Evolutionary conservation across 2,329 filamentous ascomycete genomes (phyloP).

Genomic region (Fusarium floridanum): DNA sequence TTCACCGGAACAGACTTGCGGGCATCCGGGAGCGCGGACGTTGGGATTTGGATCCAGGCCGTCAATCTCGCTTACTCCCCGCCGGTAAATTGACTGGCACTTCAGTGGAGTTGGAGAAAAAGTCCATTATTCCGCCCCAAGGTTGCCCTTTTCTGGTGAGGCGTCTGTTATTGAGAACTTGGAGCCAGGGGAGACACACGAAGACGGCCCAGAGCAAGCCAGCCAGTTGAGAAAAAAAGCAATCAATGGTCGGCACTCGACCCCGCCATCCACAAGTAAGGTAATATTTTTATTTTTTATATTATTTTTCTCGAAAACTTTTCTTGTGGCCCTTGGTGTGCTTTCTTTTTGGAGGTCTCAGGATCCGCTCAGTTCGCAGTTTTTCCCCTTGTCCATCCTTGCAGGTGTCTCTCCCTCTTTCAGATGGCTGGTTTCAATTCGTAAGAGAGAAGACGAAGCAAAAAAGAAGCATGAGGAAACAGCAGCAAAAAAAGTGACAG

Average conservation of each 20-base stretch:
- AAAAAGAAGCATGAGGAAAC: slow-evolving; percentile 30
- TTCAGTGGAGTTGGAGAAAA: slow-evolving; percentile 36
- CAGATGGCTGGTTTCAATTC: slow-evolving; percentile 26
- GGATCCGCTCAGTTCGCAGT: slow-evolving; percentile 25
- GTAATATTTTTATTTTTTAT: slow-evolving; percentile 18
- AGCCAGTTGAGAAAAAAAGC: slow-evolving; percentile 20
- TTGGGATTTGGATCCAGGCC: slow-evolving; percentile 45
- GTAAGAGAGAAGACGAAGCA: slow-evolving; percentile 28
- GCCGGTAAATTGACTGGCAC: slow-evolving; percentile 51
- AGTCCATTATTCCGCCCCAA: slow-evolving; percentile 27
- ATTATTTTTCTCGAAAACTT: slow-evolving; percentile 16
- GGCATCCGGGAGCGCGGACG: slow-evolving; percentile 45
- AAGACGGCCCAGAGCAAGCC: slow-evolving; percentile 4
- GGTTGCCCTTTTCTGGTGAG: slow-evolving; percentile 34
- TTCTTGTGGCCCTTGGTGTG: slow-evolving; percentile 20
- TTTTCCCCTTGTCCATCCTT: slow-evolving; percentile 14
- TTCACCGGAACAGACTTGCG: slow-evolving; percentile 47
- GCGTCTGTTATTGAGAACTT: slow-evolving; percentile 32
- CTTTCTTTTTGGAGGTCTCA: slow-evolving; percentile 17
- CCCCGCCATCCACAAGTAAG: slow-evolving; percentile 30
- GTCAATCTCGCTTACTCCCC: slow-evolving; percentile 54
- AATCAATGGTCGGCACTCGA: slow-evolving; percentile 17
- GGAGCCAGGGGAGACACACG: slow-evolving; percentile 27
- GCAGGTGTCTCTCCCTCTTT: slow-evolving; percentile 34
- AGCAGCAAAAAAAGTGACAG: slow-evolving; percentile 30